Evolutionary conservation across 495 filamentous ascomycete genomes (phyloP), one percentile per base, ranked within the genome.

Genomic region (Trichocladium antarcticum): DNA sequence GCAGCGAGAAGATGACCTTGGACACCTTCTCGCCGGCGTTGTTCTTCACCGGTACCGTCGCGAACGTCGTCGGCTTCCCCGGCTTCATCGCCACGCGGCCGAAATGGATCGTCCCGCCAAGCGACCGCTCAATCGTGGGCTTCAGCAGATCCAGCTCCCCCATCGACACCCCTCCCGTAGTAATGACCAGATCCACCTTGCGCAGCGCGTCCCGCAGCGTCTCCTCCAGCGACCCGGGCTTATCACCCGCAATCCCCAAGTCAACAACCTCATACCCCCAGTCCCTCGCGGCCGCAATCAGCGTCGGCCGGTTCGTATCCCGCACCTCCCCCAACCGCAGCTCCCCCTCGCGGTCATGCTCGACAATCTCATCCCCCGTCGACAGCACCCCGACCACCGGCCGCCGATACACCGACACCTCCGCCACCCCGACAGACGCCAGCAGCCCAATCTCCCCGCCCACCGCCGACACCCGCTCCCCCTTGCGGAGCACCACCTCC

Each of bases 61-160:
- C 92, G 57, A 97, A 99, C 2, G 93, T 97, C 9, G 89, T 95
- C 3, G 92, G 92, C 63, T 96, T 97, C 16, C 92, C 92, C 0
- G 92, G 92, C 69, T 97, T 97, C 92, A 99, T 97, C 22, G 82
- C 77, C 6, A 97, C 93, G 22, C 93, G 81, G 35, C 92, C 92
- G 60, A 99, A 99, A 65, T 97, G 92, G 57, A 99, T 94, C 0
- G 84, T 94, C 12, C 92, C 92, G 49, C 87, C 85, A 5, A 97
- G 77, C 2, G 80, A 74, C 45, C 89, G 82, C 69, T 97, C 92
- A 60, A 99, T 87, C 5, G 89, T 96, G 1, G 93, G 92, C 65
- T 99, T 99, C 41, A 99, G 80, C 27, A 99, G 80, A 61, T 99
- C 92, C 1, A 95, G 80, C 68, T 99, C 92, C 51, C 92, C 92